Evolutionary conservation across 2,329 filamentous ascomycete genomes (phyloP).

Genomic region (Diaporthe australafricana): DNA sequence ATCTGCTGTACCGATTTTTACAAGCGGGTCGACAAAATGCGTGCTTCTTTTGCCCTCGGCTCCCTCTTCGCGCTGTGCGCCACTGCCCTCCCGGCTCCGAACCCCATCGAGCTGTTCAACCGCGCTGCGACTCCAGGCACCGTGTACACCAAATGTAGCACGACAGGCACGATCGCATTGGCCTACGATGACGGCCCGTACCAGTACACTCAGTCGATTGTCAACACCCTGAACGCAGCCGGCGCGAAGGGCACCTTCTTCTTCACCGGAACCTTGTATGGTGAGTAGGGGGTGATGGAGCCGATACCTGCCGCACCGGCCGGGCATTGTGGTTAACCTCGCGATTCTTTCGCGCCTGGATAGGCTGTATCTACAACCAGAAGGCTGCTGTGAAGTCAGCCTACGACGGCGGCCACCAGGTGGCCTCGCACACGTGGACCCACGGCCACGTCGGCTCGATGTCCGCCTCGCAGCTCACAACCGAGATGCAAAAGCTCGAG

Average conservation of each 20-base stretch:
- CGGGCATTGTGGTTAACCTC: conserved; percentile 32
- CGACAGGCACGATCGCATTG: conserved; percentile 59
- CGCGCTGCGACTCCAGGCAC: conserved; percentile 54
- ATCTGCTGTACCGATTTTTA: too few species aligned
- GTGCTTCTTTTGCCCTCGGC: too few species aligned
- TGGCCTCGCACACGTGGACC: conserved; percentile 66
- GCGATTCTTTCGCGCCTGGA: neutral
- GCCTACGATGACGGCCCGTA: conserved; percentile 67
- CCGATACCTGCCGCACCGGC: neutral
- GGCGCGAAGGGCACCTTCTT: conserved; percentile 67
- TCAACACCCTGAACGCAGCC: conserved; percentile 62
- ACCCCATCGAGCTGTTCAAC: conserved; percentile 44
- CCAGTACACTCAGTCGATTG: conserved; percentile 58
- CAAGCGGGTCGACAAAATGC: too few species aligned
- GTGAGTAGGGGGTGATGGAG: conserved; percentile 38
- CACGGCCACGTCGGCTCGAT: conserved; percentile 58
- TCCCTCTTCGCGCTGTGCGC: too few species aligned
- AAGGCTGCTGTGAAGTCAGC: conserved; percentile 64
- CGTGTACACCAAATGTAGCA: conserved; percentile 58
- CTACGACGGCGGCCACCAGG: conserved; percentile 62
- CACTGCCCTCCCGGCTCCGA: too few species aligned
- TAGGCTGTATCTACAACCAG: conserved; percentile 61
- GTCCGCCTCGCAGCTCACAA: conserved; percentile 51
- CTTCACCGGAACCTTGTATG: conserved; percentile 62
- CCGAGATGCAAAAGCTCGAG: conserved; percentile 63